These are phyloP conservation scores for Leptosphaerulina australis DNA, from an alignment of 2,329 filamentous ascomycete species.

Conservation along the genomic window DNA sequence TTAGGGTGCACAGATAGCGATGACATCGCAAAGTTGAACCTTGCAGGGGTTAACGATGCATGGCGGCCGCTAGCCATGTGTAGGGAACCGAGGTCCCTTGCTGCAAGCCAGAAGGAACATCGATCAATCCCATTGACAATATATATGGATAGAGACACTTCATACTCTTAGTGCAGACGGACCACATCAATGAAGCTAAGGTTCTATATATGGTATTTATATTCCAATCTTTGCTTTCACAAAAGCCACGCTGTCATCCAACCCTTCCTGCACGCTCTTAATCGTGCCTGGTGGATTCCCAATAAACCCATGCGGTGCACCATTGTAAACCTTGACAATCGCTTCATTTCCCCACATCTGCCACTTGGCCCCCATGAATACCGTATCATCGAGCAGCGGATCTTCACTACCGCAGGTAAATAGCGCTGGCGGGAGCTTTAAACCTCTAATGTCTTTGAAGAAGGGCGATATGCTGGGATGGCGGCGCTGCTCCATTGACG, in stretches of 20 bases:
- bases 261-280: constrained; percentile 46
- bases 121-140: too few species aligned
- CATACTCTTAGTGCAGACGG: too few species aligned
- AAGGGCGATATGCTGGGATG: constrained; percentile 57
- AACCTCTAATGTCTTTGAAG: constrained; percentile 52
- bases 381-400: constrained; percentile 58
- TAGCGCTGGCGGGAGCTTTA: constrained; percentile 58
- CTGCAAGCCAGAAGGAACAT: too few species aligned
- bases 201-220: neutral
- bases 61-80: constrained; percentile 1
- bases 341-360: constrained; percentile 57
- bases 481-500: constrained; percentile 50
- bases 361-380: constrained; percentile 63
- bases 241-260: constrained; percentile 51
- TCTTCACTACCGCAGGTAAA: constrained; percentile 63
- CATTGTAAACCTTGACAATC: constrained; percentile 60
- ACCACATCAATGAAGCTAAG: too few species aligned
- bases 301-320: constrained; percentile 61
- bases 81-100: neutral
- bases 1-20: constrained; percentile 12
- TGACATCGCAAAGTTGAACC: constrained; percentile 5
- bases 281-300: constrained; percentile 48
- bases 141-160: too few species aligned
- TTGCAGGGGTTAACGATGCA: neutral
- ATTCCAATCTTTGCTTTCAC: constrained; percentile 40